Evolutionary conservation across 352 stramenopile species (phyloP).

Genomic region (Phytopythium boreale): DNA sequence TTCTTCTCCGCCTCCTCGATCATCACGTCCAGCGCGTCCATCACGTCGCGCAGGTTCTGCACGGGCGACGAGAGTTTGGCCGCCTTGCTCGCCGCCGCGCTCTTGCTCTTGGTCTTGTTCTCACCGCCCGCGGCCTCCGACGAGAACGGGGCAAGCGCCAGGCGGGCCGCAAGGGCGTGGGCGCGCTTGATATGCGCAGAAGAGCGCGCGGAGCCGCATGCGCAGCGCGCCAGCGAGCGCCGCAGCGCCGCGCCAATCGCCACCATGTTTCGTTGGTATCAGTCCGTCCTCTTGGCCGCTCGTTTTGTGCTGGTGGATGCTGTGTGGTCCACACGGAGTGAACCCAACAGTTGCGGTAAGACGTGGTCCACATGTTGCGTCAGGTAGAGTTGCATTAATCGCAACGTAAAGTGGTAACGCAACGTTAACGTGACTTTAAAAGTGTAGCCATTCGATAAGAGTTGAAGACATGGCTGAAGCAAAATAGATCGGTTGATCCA

Average conservation of each 20-base stretch:
- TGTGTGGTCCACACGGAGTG: neutral
- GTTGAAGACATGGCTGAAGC: neutral
- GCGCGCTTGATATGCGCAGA: neutral
- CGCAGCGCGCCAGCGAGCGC: conserved; percentile 11
- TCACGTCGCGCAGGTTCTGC: conserved; percentile 70
- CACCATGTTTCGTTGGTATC: neutral
- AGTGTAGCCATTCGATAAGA: neutral
- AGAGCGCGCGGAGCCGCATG: conserved; percentile 15
- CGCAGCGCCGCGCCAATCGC: neutral
- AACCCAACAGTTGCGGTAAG: neutral
- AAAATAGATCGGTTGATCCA: too few species aligned
- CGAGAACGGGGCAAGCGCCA: conserved; percentile 8
- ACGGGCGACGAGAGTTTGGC: conserved; percentile 34
- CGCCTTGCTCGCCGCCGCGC: neutral
- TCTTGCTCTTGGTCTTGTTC: neutral
- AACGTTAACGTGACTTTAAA: neutral
- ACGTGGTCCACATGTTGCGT: neutral
- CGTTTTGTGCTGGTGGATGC: neutral
- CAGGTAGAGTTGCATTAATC: neutral
- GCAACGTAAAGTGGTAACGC: neutral
- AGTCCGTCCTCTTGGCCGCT: neutral
- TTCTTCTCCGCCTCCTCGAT: conserved; percentile 85
- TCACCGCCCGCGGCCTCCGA: neutral
- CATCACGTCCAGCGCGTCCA: conserved; percentile 78
- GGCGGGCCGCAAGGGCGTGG: neutral